Base-by-base conservation (phyloP, 2,329 filamentous ascomycete genomes). In the Paraphaeosphaeria minitans region DNA sequence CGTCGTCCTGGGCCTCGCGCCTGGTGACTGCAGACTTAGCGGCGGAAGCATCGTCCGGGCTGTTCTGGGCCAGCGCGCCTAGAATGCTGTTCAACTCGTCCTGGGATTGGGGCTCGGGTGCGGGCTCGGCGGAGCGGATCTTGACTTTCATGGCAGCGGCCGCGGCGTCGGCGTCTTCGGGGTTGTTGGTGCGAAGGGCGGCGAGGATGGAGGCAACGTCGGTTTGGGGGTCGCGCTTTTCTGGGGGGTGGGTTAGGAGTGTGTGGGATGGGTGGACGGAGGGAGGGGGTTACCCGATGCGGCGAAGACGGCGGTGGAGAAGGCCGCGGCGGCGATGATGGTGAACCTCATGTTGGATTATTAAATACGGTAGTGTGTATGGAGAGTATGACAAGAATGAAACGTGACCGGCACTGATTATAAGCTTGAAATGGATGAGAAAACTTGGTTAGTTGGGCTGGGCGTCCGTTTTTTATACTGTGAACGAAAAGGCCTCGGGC, bases 341-440 rank as follows among this genome's bases (percentile, higher is more conserved):
- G 69, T 63, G 67, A 69, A 71, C 46, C 59, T 67, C 71, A 74
- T 74, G 22, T 56, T 73, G 64, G 63, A 27, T 58, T 58, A 56
- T 63, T 66, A 59, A 27, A 57, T 45, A 45, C 13, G 52, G 33
- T 46, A 51, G 37, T n/a, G 24, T 39, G 42, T 53, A 55, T 59
- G 14, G 31, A 50, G 37, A 60, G 53, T 42, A 64, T 29, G 24
- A 6, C 24, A 50, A 47, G 54, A 52, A 67, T 60, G 46, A 56
- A 62, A 62, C 62, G 69, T 73, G 71, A 61, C 69, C 71, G 62
- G 70, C 71, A 74, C 69, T 63, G 47, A 64, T 67, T 63, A 46
- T 55, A 66, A 64, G 53, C 37, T 52, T 59, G 58, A 58, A 63
- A 58, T 57, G 53, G 47, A 59, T 58, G 56, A 50, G 27, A 59